phyloP scores from a whole-genome alignment of 1,284 basidiomycete species.

The Cryptococcus depauperatus region DNA sequence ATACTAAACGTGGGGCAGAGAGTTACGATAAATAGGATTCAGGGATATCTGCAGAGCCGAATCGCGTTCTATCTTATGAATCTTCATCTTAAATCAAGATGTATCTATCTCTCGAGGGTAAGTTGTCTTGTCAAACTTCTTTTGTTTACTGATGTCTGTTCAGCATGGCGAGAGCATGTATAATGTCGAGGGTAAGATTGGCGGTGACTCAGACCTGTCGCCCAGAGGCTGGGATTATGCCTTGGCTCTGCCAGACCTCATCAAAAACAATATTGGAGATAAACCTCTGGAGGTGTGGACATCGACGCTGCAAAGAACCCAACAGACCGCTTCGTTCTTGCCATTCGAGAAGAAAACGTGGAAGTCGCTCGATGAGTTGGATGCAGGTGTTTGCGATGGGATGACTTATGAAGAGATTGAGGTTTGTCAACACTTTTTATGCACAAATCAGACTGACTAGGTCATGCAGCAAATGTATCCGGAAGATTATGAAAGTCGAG shows the following conservation, averaged over 20 bases:
- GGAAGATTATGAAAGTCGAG: conserved; percentile 96
- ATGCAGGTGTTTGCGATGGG: conserved; percentile 97
- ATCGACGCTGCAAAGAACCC: conserved; percentile 84
- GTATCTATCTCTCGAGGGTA: conserved; percentile 92
- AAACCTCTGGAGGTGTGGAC: conserved; percentile 81
- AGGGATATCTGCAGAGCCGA: conserved; percentile 89
- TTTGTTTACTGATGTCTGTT: neutral
- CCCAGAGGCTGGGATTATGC: conserved; percentile 79
- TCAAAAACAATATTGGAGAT: conserved; percentile 86
- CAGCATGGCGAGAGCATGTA: conserved; percentile 97
- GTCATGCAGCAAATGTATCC: conserved; percentile 74
- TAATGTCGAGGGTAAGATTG: conserved; percentile 95
- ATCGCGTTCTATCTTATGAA: conserved; percentile 99
- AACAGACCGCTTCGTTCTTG: conserved; percentile 76
- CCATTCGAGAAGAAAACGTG: conserved; percentile 91
- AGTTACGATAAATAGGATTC: conserved; percentile 73
- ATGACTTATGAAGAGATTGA: conserved; percentile 99
- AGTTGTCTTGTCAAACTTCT: conserved; percentile 26
- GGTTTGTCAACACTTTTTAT: conserved; percentile 46
- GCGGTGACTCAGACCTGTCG: conserved; percentile 86
- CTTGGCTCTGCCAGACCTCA: conserved; percentile 71
- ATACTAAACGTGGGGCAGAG: conserved; percentile 83
- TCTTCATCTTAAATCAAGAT: conserved; percentile 88
- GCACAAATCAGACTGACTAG: neutral
- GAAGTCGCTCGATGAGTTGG: conserved; percentile 97